phyloP scores from a whole-genome alignment of 2,329 filamentous ascomycete genomes.

The Lasiodiplodia sp. region DNA sequence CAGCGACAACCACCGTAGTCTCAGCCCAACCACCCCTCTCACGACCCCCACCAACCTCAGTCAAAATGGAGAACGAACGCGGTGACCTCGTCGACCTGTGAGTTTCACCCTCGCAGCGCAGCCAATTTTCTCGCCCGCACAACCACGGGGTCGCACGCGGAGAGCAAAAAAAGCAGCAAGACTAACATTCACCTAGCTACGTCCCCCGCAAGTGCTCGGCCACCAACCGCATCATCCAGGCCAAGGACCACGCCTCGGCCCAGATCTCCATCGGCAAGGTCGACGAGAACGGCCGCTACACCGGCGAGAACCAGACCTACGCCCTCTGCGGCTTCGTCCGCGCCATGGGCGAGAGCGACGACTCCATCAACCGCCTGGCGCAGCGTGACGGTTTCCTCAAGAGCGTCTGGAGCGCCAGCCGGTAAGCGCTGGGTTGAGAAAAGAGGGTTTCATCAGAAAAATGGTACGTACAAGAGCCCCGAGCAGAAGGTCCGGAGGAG shows the following conservation, averaged over 20 bases:
- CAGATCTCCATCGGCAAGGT: conserved; percentile 98
- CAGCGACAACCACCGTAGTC: conserved; percentile 28
- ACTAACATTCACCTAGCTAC: conserved; percentile 68
- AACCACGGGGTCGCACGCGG: too few relatives aligned
- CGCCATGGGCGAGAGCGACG: conserved; percentile 97
- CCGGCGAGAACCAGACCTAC: conserved; percentile 96
- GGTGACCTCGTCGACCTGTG: conserved; percentile 99
- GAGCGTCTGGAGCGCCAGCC: conserved; percentile 86
- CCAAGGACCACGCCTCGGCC: conserved; percentile 99
- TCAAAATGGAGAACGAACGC: conserved; percentile 99
- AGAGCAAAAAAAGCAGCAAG: not conserved
- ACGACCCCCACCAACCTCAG: conserved; percentile 8
- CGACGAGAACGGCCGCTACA: conserved; percentile 97
- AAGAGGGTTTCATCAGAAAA: conserved; percentile 27
- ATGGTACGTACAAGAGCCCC: conserved; percentile 21
- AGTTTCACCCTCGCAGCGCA: conserved; percentile 34
- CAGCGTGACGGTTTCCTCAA: conserved; percentile 97
- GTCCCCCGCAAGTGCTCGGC: conserved; percentile 98
- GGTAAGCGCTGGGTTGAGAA: conserved; percentile 51
- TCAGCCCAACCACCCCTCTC: conserved; percentile 20
- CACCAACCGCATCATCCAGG: conserved; percentile 99
- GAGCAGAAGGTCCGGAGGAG: not conserved
- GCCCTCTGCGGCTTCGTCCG: conserved; percentile 97
- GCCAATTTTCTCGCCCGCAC: not conserved
- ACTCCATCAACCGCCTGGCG: conserved; percentile 91